phyloP scores from a whole-genome alignment of 2,329 filamentous ascomycete genomes.

The Aureobasidium melanogenum region DNA sequence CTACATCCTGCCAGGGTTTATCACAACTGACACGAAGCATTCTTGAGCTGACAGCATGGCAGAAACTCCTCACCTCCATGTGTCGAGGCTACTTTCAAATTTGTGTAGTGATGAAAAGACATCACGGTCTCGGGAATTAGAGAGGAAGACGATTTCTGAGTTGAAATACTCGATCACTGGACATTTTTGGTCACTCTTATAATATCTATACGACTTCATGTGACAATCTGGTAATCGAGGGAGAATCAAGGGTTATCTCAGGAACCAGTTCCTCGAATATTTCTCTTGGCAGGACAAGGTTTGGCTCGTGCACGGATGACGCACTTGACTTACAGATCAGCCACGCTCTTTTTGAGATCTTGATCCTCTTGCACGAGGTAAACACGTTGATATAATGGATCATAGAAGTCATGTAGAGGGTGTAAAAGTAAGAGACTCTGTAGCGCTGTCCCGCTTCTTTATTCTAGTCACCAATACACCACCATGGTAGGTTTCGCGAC shows the following conservation, averaged over 20 bases:
- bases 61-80: too few species aligned
- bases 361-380: neutral
- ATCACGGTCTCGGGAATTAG: too few species aligned
- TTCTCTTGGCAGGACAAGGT: conserved; percentile 2
- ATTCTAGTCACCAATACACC: too few species aligned
- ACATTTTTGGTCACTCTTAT: too few species aligned
- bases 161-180: too few species aligned
- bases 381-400: neutral
- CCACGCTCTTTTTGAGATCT: neutral
- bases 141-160: too few species aligned
- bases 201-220: too few species aligned
- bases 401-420: neutral
- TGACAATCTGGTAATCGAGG: neutral
- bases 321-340: neutral
- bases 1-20: neutral
- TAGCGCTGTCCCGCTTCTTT: neutral
- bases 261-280: neutral
- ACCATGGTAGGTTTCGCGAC: neutral
- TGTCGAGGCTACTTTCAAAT: too few species aligned
- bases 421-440: neutral
- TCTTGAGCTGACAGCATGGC: too few species aligned
- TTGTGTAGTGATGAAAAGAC: too few species aligned
- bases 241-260: neutral
- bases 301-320: neutral
- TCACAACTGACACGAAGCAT: too few species aligned